These are phyloP conservation scores for Gloeopeniophorella convolvens DNA, from an alignment of 768 basidiomycete species.

Conservation along the genomic window DNA sequence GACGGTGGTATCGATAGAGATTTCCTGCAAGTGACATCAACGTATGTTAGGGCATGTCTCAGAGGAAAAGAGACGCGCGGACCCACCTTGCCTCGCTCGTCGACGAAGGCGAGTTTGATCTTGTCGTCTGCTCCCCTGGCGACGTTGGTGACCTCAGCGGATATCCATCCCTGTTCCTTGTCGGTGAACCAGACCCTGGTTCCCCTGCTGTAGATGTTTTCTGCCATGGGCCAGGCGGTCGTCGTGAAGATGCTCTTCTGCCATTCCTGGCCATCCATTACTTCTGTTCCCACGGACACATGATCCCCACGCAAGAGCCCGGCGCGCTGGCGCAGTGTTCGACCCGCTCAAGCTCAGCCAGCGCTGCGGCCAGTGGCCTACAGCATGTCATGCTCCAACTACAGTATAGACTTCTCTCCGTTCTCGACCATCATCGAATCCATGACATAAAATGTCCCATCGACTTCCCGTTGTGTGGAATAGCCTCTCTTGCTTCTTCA, in stretches of 20 bases:
- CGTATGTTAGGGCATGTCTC: constrained; percentile 2
- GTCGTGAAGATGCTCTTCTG: constrained; percentile 9
- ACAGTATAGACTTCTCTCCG: too few species aligned
- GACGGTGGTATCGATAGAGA: constrained; percentile 67
- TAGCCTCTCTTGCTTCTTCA: constrained; percentile 17
- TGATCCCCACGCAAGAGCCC: constrained; percentile 1
- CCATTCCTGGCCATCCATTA: background rate
- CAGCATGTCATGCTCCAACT: too few species aligned
- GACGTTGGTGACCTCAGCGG: constrained; percentile 71
- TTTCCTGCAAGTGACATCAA: constrained; percentile 47
- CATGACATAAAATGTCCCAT: too few species aligned
- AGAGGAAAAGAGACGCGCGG: constrained; percentile 10
- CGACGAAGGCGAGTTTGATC: constrained; percentile 79
- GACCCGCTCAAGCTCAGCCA: too few species aligned
- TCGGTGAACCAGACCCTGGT: constrained; percentile 91
- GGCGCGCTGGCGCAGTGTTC: too few species aligned
- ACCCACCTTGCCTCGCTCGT: constrained; percentile 86
- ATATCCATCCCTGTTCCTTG: constrained; percentile 92
- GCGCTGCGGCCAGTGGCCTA: too few species aligned
- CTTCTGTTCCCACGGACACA: constrained; percentile 15
- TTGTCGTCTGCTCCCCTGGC: constrained; percentile 60
- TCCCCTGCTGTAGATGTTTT: constrained; percentile 88
- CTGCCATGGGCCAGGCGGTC: constrained; percentile 52
- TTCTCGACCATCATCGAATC: too few species aligned
- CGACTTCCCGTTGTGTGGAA: too few species aligned